Evolutionary conservation across 805 yeast species (phyloP), one percentile per base, ranked within the genome.

Genomic region (Pichia gijzeniarum): DNA sequence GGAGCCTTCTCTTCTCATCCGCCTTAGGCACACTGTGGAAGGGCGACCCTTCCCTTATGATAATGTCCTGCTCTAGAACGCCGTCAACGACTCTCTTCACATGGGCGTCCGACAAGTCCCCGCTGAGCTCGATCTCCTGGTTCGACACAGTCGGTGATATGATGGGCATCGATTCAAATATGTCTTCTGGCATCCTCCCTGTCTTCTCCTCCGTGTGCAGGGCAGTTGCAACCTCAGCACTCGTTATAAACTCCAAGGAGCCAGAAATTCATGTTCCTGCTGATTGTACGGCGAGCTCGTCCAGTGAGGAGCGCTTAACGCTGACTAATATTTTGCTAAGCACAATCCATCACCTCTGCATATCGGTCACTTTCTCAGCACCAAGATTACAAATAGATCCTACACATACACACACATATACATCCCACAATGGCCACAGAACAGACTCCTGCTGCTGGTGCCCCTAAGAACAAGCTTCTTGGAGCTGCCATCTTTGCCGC

Each of bases 81-180:
- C 42, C 51, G 4, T 21, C 46, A 10, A 25, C 9, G 10, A 25
- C 6, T 10, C 10, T 25, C 28, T 25, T 25, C 10, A 10, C 28
- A 25, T 25, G 6, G 28, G 28, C 28, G 10, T 25, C 10, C 10
- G 28, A 10, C 28, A 25, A 25, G 6, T 7, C 28, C 28, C 28
- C 28, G 10, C 28, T 25, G 9, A 25, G 9, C 10, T 25, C 28
- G 10, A 10, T 10, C 10, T 32, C 34, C 3, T 27, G 16, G 14
- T 28, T 34, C 5, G 49, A 38, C 2, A 67, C 49, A 6, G 63
- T 57, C 13, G 75, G 76, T 0, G 75, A 71, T 5, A 71, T 61
- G 1, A 71, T 48, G 1, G 75, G 48, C 49, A 45, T 48, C 30
- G 44, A 41, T 31, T 47, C 49, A 32, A 47, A 47, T 5, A 47